phyloP scores from a whole-genome alignment of 345 rosid genomes.

The Syzygium aromaticum region DNA sequence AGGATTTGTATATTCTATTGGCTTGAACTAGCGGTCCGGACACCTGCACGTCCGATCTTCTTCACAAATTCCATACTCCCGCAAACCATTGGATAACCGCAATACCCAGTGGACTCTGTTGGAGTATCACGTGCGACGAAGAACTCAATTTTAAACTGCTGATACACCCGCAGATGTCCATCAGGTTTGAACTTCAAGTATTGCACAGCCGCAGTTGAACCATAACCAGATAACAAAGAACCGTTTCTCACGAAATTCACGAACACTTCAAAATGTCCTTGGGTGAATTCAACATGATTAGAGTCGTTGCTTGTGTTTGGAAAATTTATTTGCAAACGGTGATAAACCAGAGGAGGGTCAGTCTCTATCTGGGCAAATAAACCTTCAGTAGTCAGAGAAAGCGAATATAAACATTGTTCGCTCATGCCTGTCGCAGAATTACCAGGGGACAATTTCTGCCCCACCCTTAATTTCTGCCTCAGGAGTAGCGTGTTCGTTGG shows the following conservation, averaged over 20 bases:
- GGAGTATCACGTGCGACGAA: not conserved
- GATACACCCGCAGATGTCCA: slow-evolving; percentile 15
- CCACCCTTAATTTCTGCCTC: slow-evolving; percentile 2
- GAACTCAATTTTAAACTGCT: not conserved
- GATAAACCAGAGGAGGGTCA: not conserved
- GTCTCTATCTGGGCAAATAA: slow-evolving; percentile 5
- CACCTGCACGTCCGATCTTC: not conserved
- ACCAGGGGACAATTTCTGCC: slow-evolving; percentile 6
- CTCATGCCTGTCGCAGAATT: not conserved
- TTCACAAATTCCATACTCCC: not conserved
- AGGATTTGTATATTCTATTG: not conserved
- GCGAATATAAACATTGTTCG: not conserved
- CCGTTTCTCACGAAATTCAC: not conserved
- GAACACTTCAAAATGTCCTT: slow-evolving; percentile 3
- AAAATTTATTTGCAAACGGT: not conserved
- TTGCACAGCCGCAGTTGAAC: not conserved
- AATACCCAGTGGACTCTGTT: not conserved
- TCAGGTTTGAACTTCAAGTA: slow-evolving; percentile 7
- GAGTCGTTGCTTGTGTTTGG: not conserved
- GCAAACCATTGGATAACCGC: not conserved
- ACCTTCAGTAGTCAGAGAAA: slow-evolving; percentile 3
- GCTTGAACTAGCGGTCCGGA: not conserved
- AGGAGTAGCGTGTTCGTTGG: slow-evolving; percentile 12
- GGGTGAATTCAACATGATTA: not conserved
- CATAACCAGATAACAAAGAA: not conserved